Evolutionary conservation across 2,329 filamentous ascomycete species (phyloP).

Genomic region (Byssochlamys sp.): DNA sequence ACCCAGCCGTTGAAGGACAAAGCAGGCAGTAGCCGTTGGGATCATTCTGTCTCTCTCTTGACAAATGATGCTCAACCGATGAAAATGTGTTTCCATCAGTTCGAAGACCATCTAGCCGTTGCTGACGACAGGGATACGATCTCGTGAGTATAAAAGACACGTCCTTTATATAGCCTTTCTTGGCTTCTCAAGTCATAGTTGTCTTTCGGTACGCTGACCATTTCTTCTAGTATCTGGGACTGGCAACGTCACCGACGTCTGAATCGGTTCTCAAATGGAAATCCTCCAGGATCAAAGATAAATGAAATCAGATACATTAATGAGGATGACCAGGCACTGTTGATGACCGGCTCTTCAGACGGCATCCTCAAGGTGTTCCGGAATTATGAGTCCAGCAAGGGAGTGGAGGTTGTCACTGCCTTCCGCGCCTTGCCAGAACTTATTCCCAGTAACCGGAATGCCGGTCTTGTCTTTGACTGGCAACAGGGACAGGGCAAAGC

Average conservation of each 20-base stretch:
- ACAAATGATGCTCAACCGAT: constrained; percentile 82
- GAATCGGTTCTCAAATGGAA: constrained; percentile 85
- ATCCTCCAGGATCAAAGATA: constrained; percentile 80
- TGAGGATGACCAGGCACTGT: constrained; percentile 86
- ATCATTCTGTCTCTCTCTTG: constrained; percentile 68
- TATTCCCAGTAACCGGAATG: constrained; percentile 85
- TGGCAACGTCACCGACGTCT: constrained; percentile 70
- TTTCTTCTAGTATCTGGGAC: constrained; percentile 62
- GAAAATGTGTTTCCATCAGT: constrained; percentile 95
- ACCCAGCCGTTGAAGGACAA: constrained; percentile 89
- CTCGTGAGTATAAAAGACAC: constrained; percentile 34
- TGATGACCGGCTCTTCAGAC: constrained; percentile 92
- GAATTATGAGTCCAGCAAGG: constrained; percentile 69
- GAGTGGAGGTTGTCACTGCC: constrained; percentile 75
- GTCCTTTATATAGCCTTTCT: not conserved
- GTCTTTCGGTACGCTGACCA: not conserved
- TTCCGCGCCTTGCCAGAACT: constrained; percentile 91
- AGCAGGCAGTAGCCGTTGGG: constrained; percentile 79
- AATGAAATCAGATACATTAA: constrained; percentile 97
- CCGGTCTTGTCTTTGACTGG: constrained; percentile 96
- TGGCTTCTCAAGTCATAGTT: not conserved
- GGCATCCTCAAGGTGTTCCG: constrained; percentile 88
- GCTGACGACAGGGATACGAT: constrained; percentile 88
- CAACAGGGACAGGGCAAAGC: constrained; percentile 93
- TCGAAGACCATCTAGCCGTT: constrained; percentile 88